Conservation (phyloP, 768 basidiomycete genomes). For the Gyrodon lividus region DNA sequence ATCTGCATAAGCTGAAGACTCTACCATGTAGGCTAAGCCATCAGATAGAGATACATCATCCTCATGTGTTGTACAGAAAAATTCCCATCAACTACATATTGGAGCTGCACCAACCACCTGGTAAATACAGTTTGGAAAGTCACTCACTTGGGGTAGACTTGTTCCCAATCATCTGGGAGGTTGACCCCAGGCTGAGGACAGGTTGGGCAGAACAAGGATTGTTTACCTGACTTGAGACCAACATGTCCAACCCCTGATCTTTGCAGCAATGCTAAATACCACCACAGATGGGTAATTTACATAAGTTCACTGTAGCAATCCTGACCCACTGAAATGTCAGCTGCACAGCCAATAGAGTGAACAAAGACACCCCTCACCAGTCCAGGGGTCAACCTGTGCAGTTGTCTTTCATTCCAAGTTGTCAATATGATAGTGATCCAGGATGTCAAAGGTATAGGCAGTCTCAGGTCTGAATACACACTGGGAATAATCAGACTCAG, state of each 20-base stretch:
- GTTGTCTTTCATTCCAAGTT: slow-evolving; percentile 15
- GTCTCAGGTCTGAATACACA: slow-evolving; percentile 12
- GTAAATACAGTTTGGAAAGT: too few species aligned
- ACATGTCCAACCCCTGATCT: background rate
- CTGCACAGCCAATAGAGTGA: too few species aligned
- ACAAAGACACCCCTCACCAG: too few species aligned
- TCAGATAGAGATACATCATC: slow-evolving; percentile 18
- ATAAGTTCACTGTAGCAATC: slow-evolving; percentile 2
- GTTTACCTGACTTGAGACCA: background rate
- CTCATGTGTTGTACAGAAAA: slow-evolving; percentile 3
- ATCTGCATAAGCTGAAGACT: background rate
- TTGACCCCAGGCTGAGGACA: slow-evolving; percentile 6
- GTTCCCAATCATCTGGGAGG: slow-evolving; percentile 5
- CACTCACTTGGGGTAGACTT: background rate
- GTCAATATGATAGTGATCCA: slow-evolving; percentile 17
- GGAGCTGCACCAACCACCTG: background rate
- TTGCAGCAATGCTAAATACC: background rate
- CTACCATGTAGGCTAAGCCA: slow-evolving; percentile 8
- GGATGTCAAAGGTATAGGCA: slow-evolving; percentile 21
- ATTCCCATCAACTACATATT: slow-evolving; percentile 4
- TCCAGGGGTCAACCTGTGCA: too few species aligned
- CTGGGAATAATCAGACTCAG: slow-evolving; percentile 7
- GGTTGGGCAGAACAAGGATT: slow-evolving; percentile 1
- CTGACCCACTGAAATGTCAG: background rate
- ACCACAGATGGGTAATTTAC: background rate